Evolutionary conservation across 192 early-diverging fungal genomes (phyloP), one percentile per base, ranked within the genome.

Genomic region (Coemansia sp.): DNA sequence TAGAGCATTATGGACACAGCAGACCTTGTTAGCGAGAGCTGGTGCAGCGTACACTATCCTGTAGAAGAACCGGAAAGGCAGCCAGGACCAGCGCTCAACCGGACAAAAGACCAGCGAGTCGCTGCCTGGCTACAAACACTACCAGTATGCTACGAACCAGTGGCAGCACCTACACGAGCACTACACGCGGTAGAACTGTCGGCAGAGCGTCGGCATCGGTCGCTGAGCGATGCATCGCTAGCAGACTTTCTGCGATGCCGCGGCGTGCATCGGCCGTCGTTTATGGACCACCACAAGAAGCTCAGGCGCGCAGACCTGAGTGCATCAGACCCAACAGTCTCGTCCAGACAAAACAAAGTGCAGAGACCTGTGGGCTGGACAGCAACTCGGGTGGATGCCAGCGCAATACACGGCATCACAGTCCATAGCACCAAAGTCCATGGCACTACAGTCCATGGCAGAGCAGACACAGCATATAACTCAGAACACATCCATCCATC

Each of bases 221-320:
- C 71, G 39, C 29, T 56, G 31, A 72, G 75, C 62, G 63, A 72
- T 12, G 63, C 54, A 8, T 79, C 76, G 26, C 37, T 79, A 31
- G 63, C 49, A 1, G 76, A 79, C 31, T 79, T 79, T 52, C 54
- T 79, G 4, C 21, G 48, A 7, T 78, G 75, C 56, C 35, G 53
- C 4, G 50, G 47, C 16, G 63, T 64, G 10, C 68, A 59, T 23
- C 62, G 71, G n/a, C 76, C 76, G 2, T 73, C 76, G 5, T 79
- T 79, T 35, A 43, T 73, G 12, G 59, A 73, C 60, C 67, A 57
- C 47, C 31, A 12, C 26, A 55, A 0, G 52, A 5, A 12, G 58
- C 10, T 2, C 3, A 0, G 9, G 47, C 10, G 27, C 4, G 39
- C 41, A 43, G 14, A 43, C 39, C 38, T 43, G 22, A 43, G 14